Base-by-base conservation (phyloP, 2,329 filamentous ascomycete genomes). In the Akanthomyces uredinophilus region DNA sequence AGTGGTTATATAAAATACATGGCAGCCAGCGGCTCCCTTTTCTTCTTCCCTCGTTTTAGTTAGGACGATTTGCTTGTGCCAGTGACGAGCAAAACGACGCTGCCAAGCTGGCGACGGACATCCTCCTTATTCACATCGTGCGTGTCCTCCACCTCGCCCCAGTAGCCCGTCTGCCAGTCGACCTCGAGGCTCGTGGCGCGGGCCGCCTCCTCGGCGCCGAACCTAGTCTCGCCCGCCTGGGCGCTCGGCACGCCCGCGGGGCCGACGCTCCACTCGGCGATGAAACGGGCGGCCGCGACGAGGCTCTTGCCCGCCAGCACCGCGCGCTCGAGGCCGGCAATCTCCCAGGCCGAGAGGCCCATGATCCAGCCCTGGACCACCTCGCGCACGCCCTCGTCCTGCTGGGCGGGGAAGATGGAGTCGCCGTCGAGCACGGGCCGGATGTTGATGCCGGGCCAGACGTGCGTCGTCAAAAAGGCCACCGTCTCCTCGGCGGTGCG, bases 81-180 rank as follows among this genome's bases (percentile, higher is more conserved):
- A 61, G 85, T 87, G 11, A 97, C 89, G 55, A 98, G 77, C 70
- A 98, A 72, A 18, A 96, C 82, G 13, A 92, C 90, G 72, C 92
- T 96, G 16, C 94, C 95, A 64, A 98, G 78, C 77, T 98, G 95
- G 70, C 94, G 83, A 71, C 86, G 84, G 66, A 98, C 68, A 75
- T 99, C 95, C 75, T 96, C 94, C 74, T 88, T 90, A 70, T 96
- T 90, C 1, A 99, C 95, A 79, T 99, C 95, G 76, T 99, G 95
- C 32, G 93, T 96, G 75, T 99, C 93, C 74, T 99, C 95, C 1
- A 99, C 95, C 79, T 96, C 93, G 10, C 95, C 95, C 94, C 95
- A 98, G 75, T 90, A 87, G 32, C 84, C 79, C 1, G 88, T 96
- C 82, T 99, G 95, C 88, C 92, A 97, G 66, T 86, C 82, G 18